Conservation (phyloP, 306 rosid species). For the Spatholobus suberectus region DNA sequence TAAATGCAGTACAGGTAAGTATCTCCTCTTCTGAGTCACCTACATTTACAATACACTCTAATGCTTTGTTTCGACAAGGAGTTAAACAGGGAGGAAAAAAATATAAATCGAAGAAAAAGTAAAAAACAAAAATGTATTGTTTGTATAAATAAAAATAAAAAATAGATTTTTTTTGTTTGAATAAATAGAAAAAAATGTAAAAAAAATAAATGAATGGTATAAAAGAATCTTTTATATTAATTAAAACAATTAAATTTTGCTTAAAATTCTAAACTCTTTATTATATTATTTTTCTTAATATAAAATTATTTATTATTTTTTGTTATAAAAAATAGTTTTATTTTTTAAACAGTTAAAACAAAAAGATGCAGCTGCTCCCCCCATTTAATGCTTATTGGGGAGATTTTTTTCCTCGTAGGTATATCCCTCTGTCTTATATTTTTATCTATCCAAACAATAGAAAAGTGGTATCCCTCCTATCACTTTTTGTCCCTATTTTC, state of each 20-base stretch:
- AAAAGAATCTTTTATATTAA: not conserved
- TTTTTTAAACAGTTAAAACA: no score
- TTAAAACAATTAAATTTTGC: not conserved
- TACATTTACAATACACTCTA: constrained; percentile 26
- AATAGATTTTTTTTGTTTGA: not conserved
- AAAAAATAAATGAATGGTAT: not conserved
- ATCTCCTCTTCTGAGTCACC: constrained; percentile 29
- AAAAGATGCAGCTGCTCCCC: no score
- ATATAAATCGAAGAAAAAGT: not conserved
- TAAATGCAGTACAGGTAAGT: constrained; percentile 89
- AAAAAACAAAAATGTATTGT: not conserved
- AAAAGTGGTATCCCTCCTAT: no score
- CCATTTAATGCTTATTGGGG: no score
- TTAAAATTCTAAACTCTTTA: not conserved
- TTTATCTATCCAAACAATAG: no score
- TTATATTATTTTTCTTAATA: not conserved
- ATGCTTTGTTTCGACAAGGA: not conserved
- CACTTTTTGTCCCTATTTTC: no score
- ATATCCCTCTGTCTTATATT: no score
- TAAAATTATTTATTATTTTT: not conserved
- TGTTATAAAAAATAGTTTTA: not conserved
- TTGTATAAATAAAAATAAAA: not conserved
- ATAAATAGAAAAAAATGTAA: not conserved
- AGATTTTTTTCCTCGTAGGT: no score
- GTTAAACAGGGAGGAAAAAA: not conserved